Conservation (phyloP, 305 asterid species). For the Fraxinus latifolia region DNA sequence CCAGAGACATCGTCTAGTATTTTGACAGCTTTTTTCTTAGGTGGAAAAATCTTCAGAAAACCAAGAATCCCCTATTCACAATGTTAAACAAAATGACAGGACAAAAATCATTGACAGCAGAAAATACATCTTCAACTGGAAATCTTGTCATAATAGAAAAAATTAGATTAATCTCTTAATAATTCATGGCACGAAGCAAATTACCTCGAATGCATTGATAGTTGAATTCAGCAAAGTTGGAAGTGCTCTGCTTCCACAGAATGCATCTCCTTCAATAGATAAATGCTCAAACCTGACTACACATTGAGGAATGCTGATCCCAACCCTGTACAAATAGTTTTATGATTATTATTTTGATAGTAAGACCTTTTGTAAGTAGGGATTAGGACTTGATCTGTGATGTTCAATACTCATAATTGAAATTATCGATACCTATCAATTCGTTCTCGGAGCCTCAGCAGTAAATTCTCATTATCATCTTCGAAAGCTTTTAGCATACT, state of each 20-base stretch:
- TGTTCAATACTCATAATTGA: background rate
- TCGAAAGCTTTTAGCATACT: conserved; percentile 28
- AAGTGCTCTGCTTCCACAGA: conserved; percentile 34
- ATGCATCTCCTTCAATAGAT: conserved; percentile 33
- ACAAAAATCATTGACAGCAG: background rate
- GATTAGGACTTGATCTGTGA: background rate
- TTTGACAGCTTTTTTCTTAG: conserved; percentile 38
- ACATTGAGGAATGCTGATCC: conserved; percentile 30
- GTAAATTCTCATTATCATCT: conserved; percentile 33
- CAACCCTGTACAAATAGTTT: conserved; percentile 28
- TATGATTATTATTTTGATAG: background rate
- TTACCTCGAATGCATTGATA: conserved; percentile 32
- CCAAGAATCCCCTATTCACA: conserved; percentile 39
- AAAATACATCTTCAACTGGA: background rate
- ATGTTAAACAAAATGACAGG: background rate
- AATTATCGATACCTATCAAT: conserved; percentile 24
- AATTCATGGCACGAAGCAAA: background rate
- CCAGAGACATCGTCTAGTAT: conserved; percentile 42
- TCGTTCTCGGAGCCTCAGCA: conserved; percentile 29
- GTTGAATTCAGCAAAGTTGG: conserved; percentile 38
- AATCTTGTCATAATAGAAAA: background rate
- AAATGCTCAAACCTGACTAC: conserved; percentile 36
- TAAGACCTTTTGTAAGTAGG: background rate
- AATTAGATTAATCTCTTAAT: background rate
- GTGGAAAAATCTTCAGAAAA: conserved; percentile 34